These are phyloP conservation scores for Eimeria praecox DNA, from an alignment of 169 alveolate species.

Conservation along the genomic window DNA sequence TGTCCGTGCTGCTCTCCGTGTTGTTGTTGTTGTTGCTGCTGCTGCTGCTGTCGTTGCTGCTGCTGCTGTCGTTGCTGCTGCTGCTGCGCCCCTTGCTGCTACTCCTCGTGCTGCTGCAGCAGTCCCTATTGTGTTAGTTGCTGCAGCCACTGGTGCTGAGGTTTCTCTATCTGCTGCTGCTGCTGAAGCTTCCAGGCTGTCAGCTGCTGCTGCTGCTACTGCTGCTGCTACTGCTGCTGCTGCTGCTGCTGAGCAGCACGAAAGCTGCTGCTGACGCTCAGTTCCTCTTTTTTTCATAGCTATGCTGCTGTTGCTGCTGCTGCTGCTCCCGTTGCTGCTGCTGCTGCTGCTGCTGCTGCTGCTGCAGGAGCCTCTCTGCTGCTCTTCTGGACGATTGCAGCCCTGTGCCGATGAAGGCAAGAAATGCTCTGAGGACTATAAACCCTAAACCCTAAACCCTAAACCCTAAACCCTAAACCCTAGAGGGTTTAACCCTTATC, in stretches of 20 bases:
- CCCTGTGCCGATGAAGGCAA: constrained; percentile 24
- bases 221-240: neutral
- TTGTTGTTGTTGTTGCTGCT: neutral
- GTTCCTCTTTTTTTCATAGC: no score
- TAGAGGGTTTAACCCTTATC: neutral
- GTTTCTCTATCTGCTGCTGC: neutral
- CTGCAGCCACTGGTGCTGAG: neutral
- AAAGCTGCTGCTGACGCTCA: neutral
- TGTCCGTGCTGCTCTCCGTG: no score
- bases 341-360: constrained; percentile 43
- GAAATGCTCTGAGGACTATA: neutral
- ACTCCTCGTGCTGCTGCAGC: neutral
- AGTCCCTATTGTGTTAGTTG: no score
- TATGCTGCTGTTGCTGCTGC: neutral
- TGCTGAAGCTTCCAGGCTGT: neutral
- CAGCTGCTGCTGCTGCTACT: constrained; percentile 29
- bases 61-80: constrained; percentile 21
- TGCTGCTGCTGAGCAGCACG: neutral
- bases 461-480: neutral
- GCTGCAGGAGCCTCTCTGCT: constrained; percentile 3
- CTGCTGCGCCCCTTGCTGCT: constrained; percentile 5
- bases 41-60: neutral
- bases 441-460: neutral
- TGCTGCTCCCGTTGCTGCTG: neutral
- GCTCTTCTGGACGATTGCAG: neutral